These are phyloP conservation scores for Coelastrella sp. DNA, from an alignment of 139 green algal genomes.

Conservation along the genomic window DNA sequence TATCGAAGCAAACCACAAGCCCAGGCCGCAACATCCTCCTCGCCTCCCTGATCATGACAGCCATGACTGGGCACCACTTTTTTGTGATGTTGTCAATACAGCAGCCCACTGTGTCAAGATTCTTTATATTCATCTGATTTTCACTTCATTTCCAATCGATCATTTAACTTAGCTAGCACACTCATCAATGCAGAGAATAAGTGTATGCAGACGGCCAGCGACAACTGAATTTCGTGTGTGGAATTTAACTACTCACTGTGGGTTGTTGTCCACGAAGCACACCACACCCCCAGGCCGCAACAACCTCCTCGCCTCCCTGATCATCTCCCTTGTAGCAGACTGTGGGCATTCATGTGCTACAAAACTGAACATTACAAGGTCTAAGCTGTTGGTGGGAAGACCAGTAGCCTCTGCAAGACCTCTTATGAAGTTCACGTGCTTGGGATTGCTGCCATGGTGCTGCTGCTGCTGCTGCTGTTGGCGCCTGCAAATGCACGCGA, in stretches of 20 bases:
- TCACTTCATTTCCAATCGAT: too few species aligned
- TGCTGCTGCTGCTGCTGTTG: slow-evolving; percentile 11
- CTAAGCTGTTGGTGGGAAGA: slow-evolving; percentile 72
- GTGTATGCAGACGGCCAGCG: too few species aligned
- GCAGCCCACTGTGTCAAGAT: too few species aligned
- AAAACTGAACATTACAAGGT: slow-evolving; percentile 85
- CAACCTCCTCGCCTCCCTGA: slow-evolving; percentile 76
- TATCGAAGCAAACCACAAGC: slow-evolving; percentile 86
- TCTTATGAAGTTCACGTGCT: slow-evolving; percentile 81
- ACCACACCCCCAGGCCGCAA: slow-evolving; percentile 81
- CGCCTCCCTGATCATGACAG: slow-evolving; percentile 70
- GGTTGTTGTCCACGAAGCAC: slow-evolving; percentile 88
- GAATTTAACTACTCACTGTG: slow-evolving; percentile 31
- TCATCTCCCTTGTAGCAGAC: slow-evolving; percentile 45
- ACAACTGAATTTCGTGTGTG: too few species aligned
- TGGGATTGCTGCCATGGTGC: neutral
- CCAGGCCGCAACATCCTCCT: slow-evolving; percentile 78
- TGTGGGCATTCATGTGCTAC: slow-evolving; percentile 90
- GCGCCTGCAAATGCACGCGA: neutral
- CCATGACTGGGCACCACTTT: too few species aligned
- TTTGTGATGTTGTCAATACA: too few species aligned
- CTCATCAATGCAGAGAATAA: too few species aligned
- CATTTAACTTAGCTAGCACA: too few species aligned
- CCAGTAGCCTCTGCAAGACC: slow-evolving; percentile 71
- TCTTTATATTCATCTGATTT: too few species aligned